Evolutionary conservation across 1,139 yeast genomes (phyloP).

Genomic region (Candida pseudoviswanathii): DNA sequence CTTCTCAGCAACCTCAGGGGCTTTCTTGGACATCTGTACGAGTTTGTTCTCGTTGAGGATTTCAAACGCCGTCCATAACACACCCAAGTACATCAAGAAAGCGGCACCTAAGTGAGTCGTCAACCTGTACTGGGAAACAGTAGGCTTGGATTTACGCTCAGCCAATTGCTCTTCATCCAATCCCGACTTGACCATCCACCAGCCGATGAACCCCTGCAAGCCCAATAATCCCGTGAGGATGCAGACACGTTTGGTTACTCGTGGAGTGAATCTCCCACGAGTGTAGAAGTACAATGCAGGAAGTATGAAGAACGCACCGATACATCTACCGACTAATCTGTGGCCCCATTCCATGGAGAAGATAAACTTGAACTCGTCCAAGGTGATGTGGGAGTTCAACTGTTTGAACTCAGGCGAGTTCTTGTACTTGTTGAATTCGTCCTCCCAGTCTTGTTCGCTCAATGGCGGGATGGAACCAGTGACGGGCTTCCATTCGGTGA

Average conservation of each 20-base stretch:
- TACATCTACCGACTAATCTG: constrained; percentile 86
- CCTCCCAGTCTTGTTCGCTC: constrained; percentile 78
- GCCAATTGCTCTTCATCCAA: constrained; percentile 77
- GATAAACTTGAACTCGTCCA: constrained; percentile 94
- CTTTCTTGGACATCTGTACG: constrained; percentile 39
- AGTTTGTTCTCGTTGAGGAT: constrained; percentile 76
- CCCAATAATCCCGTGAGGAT: constrained; percentile 81
- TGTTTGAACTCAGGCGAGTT: constrained; percentile 89
- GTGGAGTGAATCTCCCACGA: constrained; percentile 64
- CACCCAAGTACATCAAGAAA: constrained; percentile 81
- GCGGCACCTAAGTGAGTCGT: constrained; percentile 97
- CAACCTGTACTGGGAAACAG: constrained; percentile 92
- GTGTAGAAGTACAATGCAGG: constrained; percentile 86
- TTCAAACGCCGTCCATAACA: constrained; percentile 87
- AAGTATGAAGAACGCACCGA: constrained; percentile 77
- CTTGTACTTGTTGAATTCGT: constrained; percentile 78
- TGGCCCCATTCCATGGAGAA: constrained; percentile 99
- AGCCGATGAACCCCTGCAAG: constrained; percentile 92
- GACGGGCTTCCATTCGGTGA: constrained; percentile 98
- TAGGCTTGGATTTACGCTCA: constrained; percentile 86
- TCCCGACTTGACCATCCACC: constrained; percentile 99
- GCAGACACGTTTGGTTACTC: constrained; percentile 66
- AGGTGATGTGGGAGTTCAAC: constrained; percentile 83
- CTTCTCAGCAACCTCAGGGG: constrained; percentile 57
- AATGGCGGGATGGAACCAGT: constrained; percentile 93